Conservation (phyloP, 2,329 filamentous ascomycete species). For the Cercospora citrullina region DNA sequence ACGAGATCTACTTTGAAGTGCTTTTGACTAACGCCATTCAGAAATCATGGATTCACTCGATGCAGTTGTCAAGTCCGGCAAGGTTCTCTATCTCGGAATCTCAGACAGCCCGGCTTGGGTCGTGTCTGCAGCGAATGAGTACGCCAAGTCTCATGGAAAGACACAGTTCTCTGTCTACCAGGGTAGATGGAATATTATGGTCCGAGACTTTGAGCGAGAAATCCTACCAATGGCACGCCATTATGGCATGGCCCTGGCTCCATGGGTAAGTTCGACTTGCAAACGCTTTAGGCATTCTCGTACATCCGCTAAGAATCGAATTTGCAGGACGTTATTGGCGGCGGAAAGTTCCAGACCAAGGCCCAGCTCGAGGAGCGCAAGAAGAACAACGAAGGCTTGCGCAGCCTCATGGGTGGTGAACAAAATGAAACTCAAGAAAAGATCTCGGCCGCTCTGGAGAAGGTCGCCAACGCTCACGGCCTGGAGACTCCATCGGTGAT, state of each 20-base stretch:
- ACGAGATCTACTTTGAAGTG: background rate
- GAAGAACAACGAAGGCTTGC: slow-evolving; percentile 39
- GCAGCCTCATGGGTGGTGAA: slow-evolving; percentile 17
- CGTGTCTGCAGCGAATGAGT: slow-evolving; percentile 43
- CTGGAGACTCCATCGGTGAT: slow-evolving; percentile 37
- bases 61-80: slow-evolving; percentile 43
- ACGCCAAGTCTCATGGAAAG: slow-evolving; percentile 42
- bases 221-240: slow-evolving; percentile 48
- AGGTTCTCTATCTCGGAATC: slow-evolving; percentile 49
- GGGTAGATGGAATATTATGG: slow-evolving; percentile 45
- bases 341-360: slow-evolving; percentile 46
- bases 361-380: slow-evolving; percentile 50
- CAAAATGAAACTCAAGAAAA: slow-evolving; percentile 49
- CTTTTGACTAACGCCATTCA: background rate
- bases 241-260: slow-evolving; percentile 50
- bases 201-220: slow-evolving; percentile 47
- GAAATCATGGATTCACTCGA: slow-evolving; percentile 50
- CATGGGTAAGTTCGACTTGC: slow-evolving; percentile 50
- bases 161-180: slow-evolving; percentile 41
- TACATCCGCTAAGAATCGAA: background rate
- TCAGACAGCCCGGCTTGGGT: slow-evolving; percentile 49
- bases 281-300: background rate
- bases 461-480: slow-evolving; percentile 59
- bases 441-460: slow-evolving; percentile 59
- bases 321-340: slow-evolving; percentile 44